Evolutionary conservation across 2,329 filamentous ascomycete genomes (phyloP), one percentile per base, ranked within the genome.

Genomic region (Beauveria asiatica): DNA sequence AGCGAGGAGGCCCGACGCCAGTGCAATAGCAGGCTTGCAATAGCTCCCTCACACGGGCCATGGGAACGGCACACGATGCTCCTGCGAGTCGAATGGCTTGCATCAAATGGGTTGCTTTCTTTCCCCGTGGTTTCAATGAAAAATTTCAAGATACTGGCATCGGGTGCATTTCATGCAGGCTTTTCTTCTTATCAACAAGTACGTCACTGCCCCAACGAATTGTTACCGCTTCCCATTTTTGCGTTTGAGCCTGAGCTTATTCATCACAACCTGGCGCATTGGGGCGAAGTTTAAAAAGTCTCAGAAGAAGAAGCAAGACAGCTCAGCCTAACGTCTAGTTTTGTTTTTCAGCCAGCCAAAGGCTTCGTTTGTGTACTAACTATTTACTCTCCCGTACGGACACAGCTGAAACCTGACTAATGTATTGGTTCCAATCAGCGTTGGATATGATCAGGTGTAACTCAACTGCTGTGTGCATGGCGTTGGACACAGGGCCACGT

Each of bases 1-100:
- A 57, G 30, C 41, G 30, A 27, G 49, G 13, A 46, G 7, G 41
- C 53, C 54, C 44, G 54, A 49, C 54, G 54, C 54, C 54, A 57
- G 44, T 27, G 10, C 42, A 49, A 54, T 54, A 54, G 51, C 37
- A 23, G 49, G 30, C 49, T 39, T 39, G 49, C 19, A 52, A 37
- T 55, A 54, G 37, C 37, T 54, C 37, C 21, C 8, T 25, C 11
- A 13, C 39, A 21, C 52, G 16, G 25, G 11, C 23, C 52, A 55
- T 25, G 25, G n/a, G 6, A 7, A 27, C 21, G 30, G 54, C 54
- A 46, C n/a, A 33, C 42, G 44, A 48, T 57, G 30, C 49, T 52
- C 54, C 42, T 57, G 44, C 13, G 19, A n/a, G 19, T 13, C 16
- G 42, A 42, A 50, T 44, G 45, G 19, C 45, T 42, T 57, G 45